phyloP scores from a whole-genome alignment of 352 stramenopile genomes.

The Globisporangium nunn region DNA sequence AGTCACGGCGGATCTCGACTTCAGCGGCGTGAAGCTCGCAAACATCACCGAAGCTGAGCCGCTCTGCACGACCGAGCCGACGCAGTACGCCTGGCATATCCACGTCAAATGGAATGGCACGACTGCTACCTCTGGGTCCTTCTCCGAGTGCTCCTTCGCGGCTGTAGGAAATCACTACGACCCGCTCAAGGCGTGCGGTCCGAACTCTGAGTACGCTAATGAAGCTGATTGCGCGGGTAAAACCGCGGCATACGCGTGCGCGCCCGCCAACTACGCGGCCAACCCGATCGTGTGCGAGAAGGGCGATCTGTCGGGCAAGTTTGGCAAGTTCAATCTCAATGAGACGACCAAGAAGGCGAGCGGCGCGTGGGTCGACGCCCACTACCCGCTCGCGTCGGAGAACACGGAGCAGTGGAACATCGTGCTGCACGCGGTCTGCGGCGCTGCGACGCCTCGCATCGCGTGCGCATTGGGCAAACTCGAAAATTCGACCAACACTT shows the following conservation, averaged over 20 bases:
- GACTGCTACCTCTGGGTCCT: slow-evolving; percentile 14
- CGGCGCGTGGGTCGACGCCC: slow-evolving; percentile 29
- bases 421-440: slow-evolving; percentile 54
- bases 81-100: slow-evolving; percentile 25
- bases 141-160: slow-evolving; percentile 17
- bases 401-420: slow-evolving; percentile 51
- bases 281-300: slow-evolving; percentile 25
- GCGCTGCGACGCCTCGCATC: slow-evolving; percentile 31
- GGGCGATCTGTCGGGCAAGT: slow-evolving; percentile 37
- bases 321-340: slow-evolving; percentile 26
- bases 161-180: slow-evolving; percentile 34
- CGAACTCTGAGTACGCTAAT: slow-evolving; percentile 25
- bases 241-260: slow-evolving; percentile 22
- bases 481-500: background rate
- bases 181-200: slow-evolving; percentile 23
- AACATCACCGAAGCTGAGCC: slow-evolving; percentile 22
- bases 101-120: slow-evolving; percentile 23
- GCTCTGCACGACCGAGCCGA: slow-evolving; percentile 32
- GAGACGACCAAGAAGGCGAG: slow-evolving; percentile 16
- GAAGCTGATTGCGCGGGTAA: slow-evolving; percentile 6
- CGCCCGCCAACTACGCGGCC: slow-evolving; percentile 15
- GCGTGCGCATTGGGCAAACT: slow-evolving; percentile 31
- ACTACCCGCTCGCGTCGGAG: slow-evolving; percentile 37
- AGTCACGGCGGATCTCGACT: slow-evolving; percentile 37
- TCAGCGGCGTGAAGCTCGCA: slow-evolving; percentile 20